phyloP scores from a whole-genome alignment of 805 yeast species.

The Teunomyces lycoperdinae region DNA sequence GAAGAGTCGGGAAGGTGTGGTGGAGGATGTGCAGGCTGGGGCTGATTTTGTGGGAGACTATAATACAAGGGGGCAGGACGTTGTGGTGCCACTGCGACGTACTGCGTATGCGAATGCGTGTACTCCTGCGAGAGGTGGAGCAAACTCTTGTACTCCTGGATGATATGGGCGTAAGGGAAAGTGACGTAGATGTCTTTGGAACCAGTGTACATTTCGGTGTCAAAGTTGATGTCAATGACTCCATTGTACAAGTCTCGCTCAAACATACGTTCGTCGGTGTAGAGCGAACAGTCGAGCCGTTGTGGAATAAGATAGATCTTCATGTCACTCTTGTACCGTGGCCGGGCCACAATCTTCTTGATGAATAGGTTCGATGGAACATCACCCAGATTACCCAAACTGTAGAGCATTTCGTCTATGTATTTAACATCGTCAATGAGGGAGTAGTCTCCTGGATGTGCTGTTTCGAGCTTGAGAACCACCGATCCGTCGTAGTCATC shows the following conservation, averaged over 20 bases:
- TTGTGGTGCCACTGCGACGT: not conserved
- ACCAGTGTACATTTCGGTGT: constrained; percentile 2
- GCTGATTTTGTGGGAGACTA: not conserved
- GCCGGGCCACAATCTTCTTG: constrained; percentile 58
- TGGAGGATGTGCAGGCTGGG: not conserved
- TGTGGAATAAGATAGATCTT: constrained; percentile 55
- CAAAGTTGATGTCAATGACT: constrained; percentile 34
- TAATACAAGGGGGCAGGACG: not conserved
- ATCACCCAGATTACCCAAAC: constrained; percentile 41
- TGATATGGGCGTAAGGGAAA: constrained; percentile 7
- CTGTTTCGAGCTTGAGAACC: constrained; percentile 53
- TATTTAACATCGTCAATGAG: constrained; percentile 50
- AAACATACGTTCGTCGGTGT: constrained; percentile 49
- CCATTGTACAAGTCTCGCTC: constrained; percentile 52
- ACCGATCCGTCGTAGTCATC: constrained; percentile 49
- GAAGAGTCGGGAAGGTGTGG: not conserved
- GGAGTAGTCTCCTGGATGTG: constrained; percentile 49
- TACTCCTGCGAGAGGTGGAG: constrained; percentile 2
- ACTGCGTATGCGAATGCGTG: not conserved
- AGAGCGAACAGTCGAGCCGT: constrained; percentile 33
- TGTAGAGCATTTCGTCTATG: constrained; percentile 34
- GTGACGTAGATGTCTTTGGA: constrained; percentile 12
- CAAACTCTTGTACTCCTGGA: constrained; percentile 6
- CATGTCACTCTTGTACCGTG: constrained; percentile 62
- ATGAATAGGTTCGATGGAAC: constrained; percentile 48